phyloP scores from a whole-genome alignment of 2,329 filamentous ascomycete species.

The Rhytidhysteron rufulum region DNA sequence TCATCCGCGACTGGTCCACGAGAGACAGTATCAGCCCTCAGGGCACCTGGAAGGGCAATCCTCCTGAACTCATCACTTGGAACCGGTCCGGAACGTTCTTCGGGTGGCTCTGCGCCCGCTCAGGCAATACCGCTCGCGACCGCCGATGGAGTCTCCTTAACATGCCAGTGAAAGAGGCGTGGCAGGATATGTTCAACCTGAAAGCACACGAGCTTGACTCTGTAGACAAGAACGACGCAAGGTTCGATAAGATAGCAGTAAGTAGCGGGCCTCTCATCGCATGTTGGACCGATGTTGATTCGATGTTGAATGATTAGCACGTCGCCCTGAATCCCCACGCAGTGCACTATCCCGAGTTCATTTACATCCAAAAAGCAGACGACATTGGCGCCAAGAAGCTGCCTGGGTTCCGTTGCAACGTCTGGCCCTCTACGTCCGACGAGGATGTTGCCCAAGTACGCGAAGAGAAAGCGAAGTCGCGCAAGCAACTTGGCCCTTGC shows the following conservation, averaged over 20 bases:
- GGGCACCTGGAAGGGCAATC: not conserved
- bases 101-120: not conserved
- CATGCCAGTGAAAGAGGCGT: not conserved
- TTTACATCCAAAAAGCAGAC: not conserved
- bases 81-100: not conserved
- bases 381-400: not conserved
- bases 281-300: not conserved
- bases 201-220: not conserved
- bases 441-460: too few relatives aligned
- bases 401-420: not conserved
- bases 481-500: too few relatives aligned
- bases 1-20: not conserved
- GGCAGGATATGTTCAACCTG: not conserved
- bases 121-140: not conserved
- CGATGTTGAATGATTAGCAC: not conserved
- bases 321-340: not conserved
- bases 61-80: conserved; percentile 1
- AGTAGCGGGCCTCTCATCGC: not conserved
- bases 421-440: too few relatives aligned
- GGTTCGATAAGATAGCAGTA: not conserved
- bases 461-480: too few relatives aligned
- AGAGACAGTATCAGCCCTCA: not conserved
- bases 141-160: not conserved
- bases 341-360: not conserved
- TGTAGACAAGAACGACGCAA: not conserved